Evolutionary conservation across 2,329 filamentous ascomycete genomes (phyloP).

Genomic region (Xylaria sp.): DNA sequence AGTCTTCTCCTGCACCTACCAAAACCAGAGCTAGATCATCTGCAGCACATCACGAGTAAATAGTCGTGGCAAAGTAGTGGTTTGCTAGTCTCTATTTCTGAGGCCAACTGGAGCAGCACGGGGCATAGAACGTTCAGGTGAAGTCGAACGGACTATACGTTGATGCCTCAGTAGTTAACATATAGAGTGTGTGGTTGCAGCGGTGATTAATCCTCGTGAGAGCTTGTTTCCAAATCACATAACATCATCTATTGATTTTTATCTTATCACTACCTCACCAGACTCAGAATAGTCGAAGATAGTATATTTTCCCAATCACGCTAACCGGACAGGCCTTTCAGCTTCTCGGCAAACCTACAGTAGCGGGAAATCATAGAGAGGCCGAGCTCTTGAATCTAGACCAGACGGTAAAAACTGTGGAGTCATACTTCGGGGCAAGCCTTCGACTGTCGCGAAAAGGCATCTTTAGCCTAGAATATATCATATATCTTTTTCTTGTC

Average conservation of each 20-base stretch:
- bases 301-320: slow-evolving; percentile 4
- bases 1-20: background rate
- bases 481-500: background rate
- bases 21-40: background rate
- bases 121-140: background rate
- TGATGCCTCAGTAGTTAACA: background rate
- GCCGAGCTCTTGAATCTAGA: slow-evolving; percentile 17
- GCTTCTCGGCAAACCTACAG: slow-evolving; percentile 15
- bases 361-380: background rate
- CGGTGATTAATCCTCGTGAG: background rate
- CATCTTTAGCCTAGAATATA: background rate
- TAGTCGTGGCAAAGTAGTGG: background rate
- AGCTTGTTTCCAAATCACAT: background rate
- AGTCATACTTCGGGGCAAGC: background rate
- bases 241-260: background rate
- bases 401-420: background rate
- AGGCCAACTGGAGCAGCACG: background rate
- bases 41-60: slow-evolving; percentile 2
- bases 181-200: background rate
- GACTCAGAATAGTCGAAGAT: slow-evolving; percentile 2
- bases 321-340: slow-evolving; percentile 18
- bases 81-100: slow-evolving; percentile 2
- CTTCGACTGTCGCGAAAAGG: background rate
- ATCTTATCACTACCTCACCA: background rate
- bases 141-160: background rate